Base-by-base conservation (phyloP, 1,284 basidiomycete genomes). In the Amylostereum areolatum region DNA sequence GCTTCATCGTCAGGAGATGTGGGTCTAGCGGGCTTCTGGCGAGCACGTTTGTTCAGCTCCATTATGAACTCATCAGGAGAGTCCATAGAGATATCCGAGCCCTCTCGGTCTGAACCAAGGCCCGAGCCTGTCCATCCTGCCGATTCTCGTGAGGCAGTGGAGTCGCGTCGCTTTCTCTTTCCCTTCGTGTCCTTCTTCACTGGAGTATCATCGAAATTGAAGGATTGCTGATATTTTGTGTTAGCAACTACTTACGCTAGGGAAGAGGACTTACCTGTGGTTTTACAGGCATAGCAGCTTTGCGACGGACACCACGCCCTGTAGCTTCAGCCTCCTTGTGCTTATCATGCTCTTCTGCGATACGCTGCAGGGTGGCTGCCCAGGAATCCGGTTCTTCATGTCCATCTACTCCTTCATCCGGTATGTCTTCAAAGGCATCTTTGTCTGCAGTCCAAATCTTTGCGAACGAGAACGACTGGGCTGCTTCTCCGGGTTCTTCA, bases 401-500 rank as follows among this genome's bases (percentile, higher is more conserved):
- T 8, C 63, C 59, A 10, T 70, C 71, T 5, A 61, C 60, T 0
- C 60, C 53, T 3, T 74, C 71, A 33, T 84, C 83, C 24, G 69
- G 72, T 31, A 89, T 66, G 12, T 92, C 88, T 59, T 83, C 80
- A 33, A 91, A 62, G 3, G 68, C 61, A 47, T 85, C 83, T 60
- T 85, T 84, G 49, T 85, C 81, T 27, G 87, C 81, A 9, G 89
- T 81, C 92, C 92, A 94, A 41, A 95, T 78, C 62, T 92, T 92
- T 3, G 92, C 90, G 61, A 94, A 94, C 4, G 77, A 79, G 63
- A 95, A 93, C 4, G 80, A 72, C 42, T 80, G 66, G 46, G 66
- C 69, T 29, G 68, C 67, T 50, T 74, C 75, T 46, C 53, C 57
- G 33, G 65, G 63, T 25, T 73, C 66, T 58, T 80, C 72, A 55